phyloP scores from a whole-genome alignment of 306 rosid genomes.

The Cicer judaicum region DNA sequence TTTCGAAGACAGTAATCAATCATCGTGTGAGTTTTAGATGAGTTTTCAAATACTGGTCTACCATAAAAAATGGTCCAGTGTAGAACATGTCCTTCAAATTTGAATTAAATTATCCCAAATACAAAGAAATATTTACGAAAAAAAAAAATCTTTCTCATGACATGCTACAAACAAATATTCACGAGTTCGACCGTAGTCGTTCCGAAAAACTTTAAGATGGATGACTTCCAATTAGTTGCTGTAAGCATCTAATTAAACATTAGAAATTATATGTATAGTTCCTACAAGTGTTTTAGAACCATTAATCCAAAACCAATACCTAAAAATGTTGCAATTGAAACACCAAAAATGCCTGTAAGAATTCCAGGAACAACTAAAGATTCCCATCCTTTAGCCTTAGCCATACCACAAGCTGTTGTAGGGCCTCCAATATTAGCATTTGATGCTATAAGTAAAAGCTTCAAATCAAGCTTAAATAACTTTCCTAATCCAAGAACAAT shows the following conservation, averaged over 20 bases:
- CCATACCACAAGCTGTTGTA: slow-evolving; percentile 89
- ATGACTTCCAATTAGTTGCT: background rate
- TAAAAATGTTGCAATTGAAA: slow-evolving; percentile 68
- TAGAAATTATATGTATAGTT: background rate
- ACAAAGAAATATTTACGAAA: too few relatives aligned
- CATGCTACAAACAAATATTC: too few relatives aligned
- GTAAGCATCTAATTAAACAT: background rate
- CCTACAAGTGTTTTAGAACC: slow-evolving; percentile 61
- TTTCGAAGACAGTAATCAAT: too few relatives aligned
- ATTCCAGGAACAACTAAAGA: slow-evolving; percentile 77
- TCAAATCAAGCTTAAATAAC: slow-evolving; percentile 64
- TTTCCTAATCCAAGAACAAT: slow-evolving; percentile 66
- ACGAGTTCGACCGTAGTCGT: too few relatives aligned
- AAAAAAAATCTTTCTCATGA: too few relatives aligned
- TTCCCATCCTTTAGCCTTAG: slow-evolving; percentile 72
- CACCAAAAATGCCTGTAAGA: slow-evolving; percentile 75
- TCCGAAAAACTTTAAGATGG: too few relatives aligned
- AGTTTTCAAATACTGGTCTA: too few relatives aligned
- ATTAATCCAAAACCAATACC: slow-evolving; percentile 67
- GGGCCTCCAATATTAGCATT: slow-evolving; percentile 89
- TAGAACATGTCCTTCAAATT: too few relatives aligned
- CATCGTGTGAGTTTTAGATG: too few relatives aligned
- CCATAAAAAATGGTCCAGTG: too few relatives aligned
- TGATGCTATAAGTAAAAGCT: slow-evolving; percentile 70
- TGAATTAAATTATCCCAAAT: too few relatives aligned